Evolutionary conservation across 768 basidiomycete species (phyloP), one percentile per base, ranked within the genome.

Genomic region (Lentinula raphanica): DNA sequence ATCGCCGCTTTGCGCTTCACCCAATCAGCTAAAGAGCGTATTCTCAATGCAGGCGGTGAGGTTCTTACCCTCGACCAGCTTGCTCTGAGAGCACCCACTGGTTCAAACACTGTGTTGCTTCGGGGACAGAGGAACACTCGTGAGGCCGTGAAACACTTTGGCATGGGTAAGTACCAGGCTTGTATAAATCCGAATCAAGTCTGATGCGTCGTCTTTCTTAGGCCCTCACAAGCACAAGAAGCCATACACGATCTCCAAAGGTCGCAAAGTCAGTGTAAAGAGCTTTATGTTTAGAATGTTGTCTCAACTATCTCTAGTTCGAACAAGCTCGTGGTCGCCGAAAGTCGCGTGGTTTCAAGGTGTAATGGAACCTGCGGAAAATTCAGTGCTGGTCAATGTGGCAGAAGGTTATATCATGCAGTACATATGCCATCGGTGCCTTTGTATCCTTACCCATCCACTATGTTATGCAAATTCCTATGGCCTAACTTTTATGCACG

Each of bases 171-270:
- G 75, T 68, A 27, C 58, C 8, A 31, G 27, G 62, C 19, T 13
- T 25, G 7, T 27, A n/a, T 42, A 11, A 53, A 39, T 17, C 17
- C 46, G 36, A 35, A 19, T 23, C 36, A 29, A 50, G 51, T 7
- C 54, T 21, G 8, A 38, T 27, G 2, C 21, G 27, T 15, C 31
- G 9, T 40, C 35, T 25, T 39, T 49, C 55, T 12, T 60, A 81
- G 84, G 89, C 64, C 94, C 94, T 58, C 92, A 95, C 87, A 93
- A 98, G 79, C 81, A 97, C 88, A 98, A 96, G 84, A 97, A 95
- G 79, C 97, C 97, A 49, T 90, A 94, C 79, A 91, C 94, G 48
- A 81, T 79, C 68, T 94, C 93, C 72, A 97, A 96, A 81, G 96
- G 97, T 62, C 91, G 95, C 85, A 98, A 97, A 77, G 87, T 88